A percentile compares a stretch with the other conserved stretches of the same genome.
Evolutionary conservation across 345 rosid species (phyloP).

Genomic region (Excoecaria agallocha): DNA sequence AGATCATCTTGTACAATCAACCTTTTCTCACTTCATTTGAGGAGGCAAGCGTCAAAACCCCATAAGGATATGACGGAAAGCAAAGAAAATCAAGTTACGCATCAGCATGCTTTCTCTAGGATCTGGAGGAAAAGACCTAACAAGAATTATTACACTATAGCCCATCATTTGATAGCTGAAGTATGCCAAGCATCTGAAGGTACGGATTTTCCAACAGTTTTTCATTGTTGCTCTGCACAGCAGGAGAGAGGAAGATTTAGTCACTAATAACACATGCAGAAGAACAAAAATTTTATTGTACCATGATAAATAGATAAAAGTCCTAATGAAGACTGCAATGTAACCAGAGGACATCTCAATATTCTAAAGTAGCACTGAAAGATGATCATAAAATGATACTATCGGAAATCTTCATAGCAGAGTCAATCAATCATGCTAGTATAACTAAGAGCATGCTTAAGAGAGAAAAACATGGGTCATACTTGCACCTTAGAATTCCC

Average conservation of each 20-base stretch:
- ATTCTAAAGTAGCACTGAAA: not conserved
- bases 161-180: constrained; percentile 55
- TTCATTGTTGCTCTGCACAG: constrained; percentile 89
- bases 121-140: constrained; percentile 1
- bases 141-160: constrained; percentile 4
- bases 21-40: not conserved
- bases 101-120: constrained; percentile 1
- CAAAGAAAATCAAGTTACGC: not conserved
- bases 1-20: not conserved
- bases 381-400: not conserved
- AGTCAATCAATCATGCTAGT: not conserved
- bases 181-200: constrained; percentile 97
- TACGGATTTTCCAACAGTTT: constrained; percentile 93
- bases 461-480: not conserved
- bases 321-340: not conserved
- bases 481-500: not conserved
- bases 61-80: not conserved
- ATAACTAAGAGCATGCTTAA: not conserved
- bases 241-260: constrained; percentile 17
- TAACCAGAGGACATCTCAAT: not conserved
- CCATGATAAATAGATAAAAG: no score
- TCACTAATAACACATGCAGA: not conserved
- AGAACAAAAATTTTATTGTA: not conserved
- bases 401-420: not conserved
- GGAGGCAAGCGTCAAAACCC: not conserved